These are phyloP conservation scores for Megacollybia platyphylla DNA, from an alignment of 1,284 basidiomycete species.

Conservation along the genomic window DNA sequence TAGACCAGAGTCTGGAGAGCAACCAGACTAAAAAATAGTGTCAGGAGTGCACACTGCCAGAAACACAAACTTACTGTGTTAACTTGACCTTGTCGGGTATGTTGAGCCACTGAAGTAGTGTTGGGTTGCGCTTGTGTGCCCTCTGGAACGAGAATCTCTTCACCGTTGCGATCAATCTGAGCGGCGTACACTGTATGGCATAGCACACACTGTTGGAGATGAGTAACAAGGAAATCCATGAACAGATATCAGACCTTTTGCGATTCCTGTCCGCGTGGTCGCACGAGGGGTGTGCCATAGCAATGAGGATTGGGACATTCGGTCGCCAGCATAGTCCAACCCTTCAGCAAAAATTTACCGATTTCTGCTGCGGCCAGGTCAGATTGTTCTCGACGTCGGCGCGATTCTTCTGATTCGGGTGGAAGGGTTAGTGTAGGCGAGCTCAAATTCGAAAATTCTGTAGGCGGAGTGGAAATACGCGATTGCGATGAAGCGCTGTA, in stretches of 20 bases:
- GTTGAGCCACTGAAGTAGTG: neutral
- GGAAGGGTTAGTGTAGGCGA: constrained; percentile 51
- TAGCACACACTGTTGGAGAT: constrained; percentile 61
- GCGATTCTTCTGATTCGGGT: constrained; percentile 47
- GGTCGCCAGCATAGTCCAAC: constrained; percentile 77
- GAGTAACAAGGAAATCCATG: constrained; percentile 5
- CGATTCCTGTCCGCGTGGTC: constrained; percentile 51
- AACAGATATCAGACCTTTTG: constrained; percentile 36
- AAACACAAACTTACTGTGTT: no score
- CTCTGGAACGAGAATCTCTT: constrained; percentile 30
- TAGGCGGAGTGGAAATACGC: constrained; percentile 50
- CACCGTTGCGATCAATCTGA: constrained; percentile 36
- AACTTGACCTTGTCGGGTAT: neutral
- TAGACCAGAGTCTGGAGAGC: neutral
- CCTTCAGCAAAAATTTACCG: constrained; percentile 60
- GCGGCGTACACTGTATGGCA: constrained; percentile 51
- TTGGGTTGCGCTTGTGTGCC: constrained; percentile 4
- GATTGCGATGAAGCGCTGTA: constrained; percentile 23
- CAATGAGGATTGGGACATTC: constrained; percentile 60
- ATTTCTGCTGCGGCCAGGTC: constrained; percentile 70
- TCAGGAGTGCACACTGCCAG: neutral
- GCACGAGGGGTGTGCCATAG: constrained; percentile 62
- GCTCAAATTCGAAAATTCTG: constrained; percentile 52
- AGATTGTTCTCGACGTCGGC: constrained; percentile 64
- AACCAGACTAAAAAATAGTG: neutral